Base-by-base conservation (phyloP, 257 asterid genomes). In the Coffea canephora region DNA sequence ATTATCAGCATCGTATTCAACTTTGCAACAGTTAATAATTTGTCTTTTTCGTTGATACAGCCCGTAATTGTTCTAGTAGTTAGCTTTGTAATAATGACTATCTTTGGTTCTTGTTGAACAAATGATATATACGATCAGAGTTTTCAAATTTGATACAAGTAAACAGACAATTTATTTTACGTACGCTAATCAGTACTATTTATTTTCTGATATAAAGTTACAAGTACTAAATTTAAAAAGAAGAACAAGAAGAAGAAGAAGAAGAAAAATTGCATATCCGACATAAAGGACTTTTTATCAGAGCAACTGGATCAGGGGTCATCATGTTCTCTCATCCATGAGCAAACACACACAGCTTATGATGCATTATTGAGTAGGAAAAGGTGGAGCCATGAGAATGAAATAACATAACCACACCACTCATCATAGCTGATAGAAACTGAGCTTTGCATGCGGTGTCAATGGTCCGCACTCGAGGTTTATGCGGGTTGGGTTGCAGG, bases 371-470 rank as follows among this genome's bases (percentile, higher is more conserved):
- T 77, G 66, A 8, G 41, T 31, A 39, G 61, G 15, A 39, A 76
- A 43, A 73, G 74, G 71, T 70, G 62, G 71, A 70, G 64, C 76
- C 76, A 68, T 69, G 70, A 68, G 75, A 55, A 69, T 78, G 76
- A 77, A 77, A 54, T 5, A 77, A 50, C 68, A 49, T 31, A 50
- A 21, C 55, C 45, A 9, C 69, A 52, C 49, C 34, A 31, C 34
- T 4, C 43, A 79, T 71, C 64, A 79, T 57, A 57, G 39, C n/a
- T 31, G n/a, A 41, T n/a, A 0, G 72, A 68, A 71, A 39, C 11
- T 59, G 8, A 49, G 59, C 34, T 46, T 61, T 31, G 82, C 77
- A 79, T 79, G 78, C 82, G 77, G 67, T 27, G 36, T 55, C 82
- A 14, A 48, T 43, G 75, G 75, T 52, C 81, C 43, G 54, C 67